Conservation (phyloP, 2,329 filamentous ascomycete species). For the Penicillium decumbens region DNA sequence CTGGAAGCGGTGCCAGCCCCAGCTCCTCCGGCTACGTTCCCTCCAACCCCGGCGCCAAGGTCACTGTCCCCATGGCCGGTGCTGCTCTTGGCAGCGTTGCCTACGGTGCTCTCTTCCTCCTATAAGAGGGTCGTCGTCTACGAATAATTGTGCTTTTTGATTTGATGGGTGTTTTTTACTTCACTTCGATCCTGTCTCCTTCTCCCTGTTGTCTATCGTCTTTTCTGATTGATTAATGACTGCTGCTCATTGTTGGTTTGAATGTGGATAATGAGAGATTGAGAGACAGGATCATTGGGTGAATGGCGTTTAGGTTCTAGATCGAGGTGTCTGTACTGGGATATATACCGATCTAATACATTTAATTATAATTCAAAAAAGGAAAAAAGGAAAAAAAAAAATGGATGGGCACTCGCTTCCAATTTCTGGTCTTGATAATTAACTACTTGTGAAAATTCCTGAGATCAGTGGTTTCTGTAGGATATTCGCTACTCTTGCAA, state of each 20-base stretch:
- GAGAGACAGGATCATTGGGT: background rate
- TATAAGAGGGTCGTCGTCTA: constrained; percentile 17
- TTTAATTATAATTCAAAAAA: constrained; percentile 14
- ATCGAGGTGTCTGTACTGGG: constrained; percentile 4
- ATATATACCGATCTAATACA: constrained; percentile 16
- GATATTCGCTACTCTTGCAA: background rate
- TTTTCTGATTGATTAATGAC: constrained; percentile 1
- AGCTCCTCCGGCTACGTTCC: constrained; percentile 17
- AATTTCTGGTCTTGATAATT: background rate
- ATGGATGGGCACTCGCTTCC: background rate
- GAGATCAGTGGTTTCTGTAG: too few species aligned
- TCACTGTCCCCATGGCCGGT: constrained; percentile 23
- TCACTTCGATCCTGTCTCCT: background rate
- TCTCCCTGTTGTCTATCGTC: background rate
- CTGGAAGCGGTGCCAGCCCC: constrained; percentile 12
- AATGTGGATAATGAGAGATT: background rate
- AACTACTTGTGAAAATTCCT: too few species aligned
- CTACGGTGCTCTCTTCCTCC: constrained; percentile 22
- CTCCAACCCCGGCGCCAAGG: constrained; percentile 27
- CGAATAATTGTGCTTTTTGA: constrained; percentile 7
- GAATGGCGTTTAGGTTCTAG: constrained; percentile 15
- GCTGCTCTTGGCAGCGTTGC: constrained; percentile 20
- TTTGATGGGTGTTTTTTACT: constrained; percentile 11
- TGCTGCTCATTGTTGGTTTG: constrained; percentile 4
- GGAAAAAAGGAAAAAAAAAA: background rate